These are phyloP conservation scores for Vaccinium darrowii DNA, from an alignment of 148 eudicot genomes.

Conservation along the genomic window DNA sequence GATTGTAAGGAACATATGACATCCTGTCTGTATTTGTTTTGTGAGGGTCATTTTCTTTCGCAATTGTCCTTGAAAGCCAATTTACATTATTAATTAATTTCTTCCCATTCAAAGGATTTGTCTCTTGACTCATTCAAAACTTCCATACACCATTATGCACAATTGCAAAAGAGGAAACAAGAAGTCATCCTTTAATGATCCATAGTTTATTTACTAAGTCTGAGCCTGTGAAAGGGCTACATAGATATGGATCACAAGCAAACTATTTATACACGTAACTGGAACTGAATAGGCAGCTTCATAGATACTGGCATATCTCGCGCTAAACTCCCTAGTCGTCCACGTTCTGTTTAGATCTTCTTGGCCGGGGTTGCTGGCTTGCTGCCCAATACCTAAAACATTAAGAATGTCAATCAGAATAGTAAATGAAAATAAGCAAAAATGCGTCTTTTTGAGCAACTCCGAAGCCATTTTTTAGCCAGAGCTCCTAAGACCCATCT, in stretches of 20 bases:
- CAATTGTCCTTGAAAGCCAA: background rate
- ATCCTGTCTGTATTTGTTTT: background rate
- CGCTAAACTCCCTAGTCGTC: background rate
- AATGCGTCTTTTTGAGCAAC: background rate
- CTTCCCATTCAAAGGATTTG: background rate
- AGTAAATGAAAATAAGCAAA: background rate
- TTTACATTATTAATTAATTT: background rate
- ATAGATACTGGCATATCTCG: background rate
- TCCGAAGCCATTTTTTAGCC: background rate
- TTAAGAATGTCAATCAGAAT: background rate
- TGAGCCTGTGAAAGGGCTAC: background rate
- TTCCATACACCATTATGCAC: background rate
- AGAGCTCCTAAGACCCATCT: background rate
- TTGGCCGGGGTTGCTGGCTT: conserved; percentile 5
- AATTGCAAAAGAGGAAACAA: background rate
- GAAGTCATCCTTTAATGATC: background rate
- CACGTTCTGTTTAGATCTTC: background rate
- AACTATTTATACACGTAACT: background rate
- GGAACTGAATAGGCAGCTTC: background rate
- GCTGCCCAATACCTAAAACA: conserved; percentile 23
- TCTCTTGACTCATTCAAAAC: background rate
- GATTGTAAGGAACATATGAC: background rate
- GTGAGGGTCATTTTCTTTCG: background rate
- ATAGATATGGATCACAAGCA: background rate
- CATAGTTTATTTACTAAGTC: background rate